These are phyloP conservation scores for Pseudevernia furfuracea DNA, from an alignment of 495 filamentous ascomycete species.

Conservation along the genomic window DNA sequence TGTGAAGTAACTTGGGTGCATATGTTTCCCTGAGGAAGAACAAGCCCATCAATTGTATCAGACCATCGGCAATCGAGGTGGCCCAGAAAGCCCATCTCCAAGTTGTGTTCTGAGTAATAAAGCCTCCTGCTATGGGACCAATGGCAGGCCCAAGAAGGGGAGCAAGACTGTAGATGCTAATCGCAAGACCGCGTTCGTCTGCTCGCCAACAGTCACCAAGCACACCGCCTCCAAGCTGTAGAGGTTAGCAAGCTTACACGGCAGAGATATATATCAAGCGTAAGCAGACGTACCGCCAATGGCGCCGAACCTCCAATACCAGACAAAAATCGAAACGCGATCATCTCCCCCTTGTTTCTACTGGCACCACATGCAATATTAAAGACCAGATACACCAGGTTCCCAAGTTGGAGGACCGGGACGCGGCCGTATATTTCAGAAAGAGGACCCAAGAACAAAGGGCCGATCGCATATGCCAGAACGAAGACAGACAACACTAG, in stretches of 20 bases:
- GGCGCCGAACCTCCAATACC: conserved; percentile 52
- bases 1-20: conserved; percentile 50
- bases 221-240: conserved; percentile 50
- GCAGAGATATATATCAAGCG: background rate
- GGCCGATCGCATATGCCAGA: conserved; percentile 64
- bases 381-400: conserved; percentile 58
- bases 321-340: conserved; percentile 50
- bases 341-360: conserved; percentile 44
- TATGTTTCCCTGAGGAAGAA: conserved; percentile 69
- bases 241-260: conserved; percentile 1
- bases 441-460: conserved; percentile 61
- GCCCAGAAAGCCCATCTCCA: conserved; percentile 68
- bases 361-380: conserved; percentile 49
- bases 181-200: conserved; percentile 57
- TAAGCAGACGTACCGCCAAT: conserved; percentile 35
- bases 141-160: conserved; percentile 61
- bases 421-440: conserved; percentile 69
- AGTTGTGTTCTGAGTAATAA: conserved; percentile 58
- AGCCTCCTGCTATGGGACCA: conserved; percentile 56
- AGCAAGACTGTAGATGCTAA: conserved; percentile 56
- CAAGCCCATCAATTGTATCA: conserved; percentile 56
- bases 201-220: conserved; percentile 55
- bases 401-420: conserved; percentile 52
- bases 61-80: conserved; percentile 52
- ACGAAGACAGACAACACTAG: conserved; percentile 66